Evolutionary conservation across 371 early-diverging fungal species (phyloP), one percentile per base, ranked within the genome.

Genomic region (Circinella umbellata): DNA sequence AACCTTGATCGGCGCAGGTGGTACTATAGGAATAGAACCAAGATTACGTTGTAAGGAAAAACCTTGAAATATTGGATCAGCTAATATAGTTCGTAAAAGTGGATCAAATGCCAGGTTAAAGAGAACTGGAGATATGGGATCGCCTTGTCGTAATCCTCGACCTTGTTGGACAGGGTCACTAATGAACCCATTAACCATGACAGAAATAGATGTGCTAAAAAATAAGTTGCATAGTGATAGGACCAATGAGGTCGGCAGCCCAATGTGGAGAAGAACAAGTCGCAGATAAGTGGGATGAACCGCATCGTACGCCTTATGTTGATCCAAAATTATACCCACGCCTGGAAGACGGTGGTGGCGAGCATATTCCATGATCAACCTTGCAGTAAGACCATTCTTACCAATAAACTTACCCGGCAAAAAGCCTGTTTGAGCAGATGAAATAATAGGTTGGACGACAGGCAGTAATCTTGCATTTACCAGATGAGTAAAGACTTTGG

Each of bases 51-150:
- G 11, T 15, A 47, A 47, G 2, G 4, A 8, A 36, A 61, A 27
- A 15, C 60, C 61, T 34, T 46, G 39, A 0, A 47, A 27, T 0
- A n/a, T 1, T 2, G 35, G 35, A 15, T 61, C 61, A 61, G 17
- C 38, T 6, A 61, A 38, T 36, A 83, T 57, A 0, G 60, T 10
- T 0, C 70, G 67, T 0, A 83, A 34, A 0, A 80, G 72, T 0
- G 77, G 80, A 47, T 76, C 75, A 15, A 76, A 69, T 17, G 75
- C 80, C 3, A 80, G 48, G 49, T 75, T 75, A 63, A 75, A 78
- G 0, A 78, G 69, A 1, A 75, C 18, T 3, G 68, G 72, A 3
- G 73, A 75, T 14, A 75, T 49, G 0, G 75, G 74, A 60, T 75
- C 72, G 3, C 72, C 75, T 68, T 78, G 78, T 0, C 67, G 69